These are phyloP conservation scores for Scytalidium lignicola DNA, from an alignment of 2,329 filamentous ascomycete species.

Conservation along the genomic window DNA sequence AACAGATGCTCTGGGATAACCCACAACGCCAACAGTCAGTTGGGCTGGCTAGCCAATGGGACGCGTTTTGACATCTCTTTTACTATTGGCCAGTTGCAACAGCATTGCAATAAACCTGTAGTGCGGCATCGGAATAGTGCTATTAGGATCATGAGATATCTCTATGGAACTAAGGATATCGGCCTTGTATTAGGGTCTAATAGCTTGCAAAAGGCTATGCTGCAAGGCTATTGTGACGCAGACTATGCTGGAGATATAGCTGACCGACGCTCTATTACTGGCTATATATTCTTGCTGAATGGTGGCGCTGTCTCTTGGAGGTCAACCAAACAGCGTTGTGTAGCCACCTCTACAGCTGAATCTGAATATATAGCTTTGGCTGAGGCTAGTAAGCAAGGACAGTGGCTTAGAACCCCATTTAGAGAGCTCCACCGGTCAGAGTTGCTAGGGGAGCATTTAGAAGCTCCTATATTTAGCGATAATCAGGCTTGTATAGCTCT, in stretches of 20 bases:
- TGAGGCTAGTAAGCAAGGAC: conserved; percentile 3
- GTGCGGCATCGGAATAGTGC: background rate
- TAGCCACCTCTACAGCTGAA: conserved; percentile 12
- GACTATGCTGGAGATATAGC: background rate
- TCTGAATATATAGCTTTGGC: conserved; percentile 11
- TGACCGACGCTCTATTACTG: conserved; percentile 1
- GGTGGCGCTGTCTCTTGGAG: conserved; percentile 5
- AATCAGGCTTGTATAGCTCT: too few species aligned
- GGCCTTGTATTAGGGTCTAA: background rate
- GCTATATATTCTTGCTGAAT: conserved; percentile 10
- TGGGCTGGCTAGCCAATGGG: background rate
- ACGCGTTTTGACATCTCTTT: background rate
- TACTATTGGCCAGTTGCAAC: background rate
- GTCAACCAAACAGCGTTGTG: conserved; percentile 8
- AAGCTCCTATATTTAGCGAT: too few species aligned
- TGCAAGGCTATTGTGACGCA: background rate
- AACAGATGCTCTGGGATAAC: too few species aligned
- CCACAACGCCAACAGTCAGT: too few species aligned
- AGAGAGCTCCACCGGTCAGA: too few species aligned
- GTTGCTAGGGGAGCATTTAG: too few species aligned
- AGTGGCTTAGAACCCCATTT: conserved; percentile 4
- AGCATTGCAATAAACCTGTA: background rate
- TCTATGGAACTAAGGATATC: background rate
- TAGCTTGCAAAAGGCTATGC: background rate
- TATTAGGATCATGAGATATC: background rate